Evolutionary conservation across 2,329 filamentous ascomycete species (phyloP), one percentile per base, ranked within the genome.

Genomic region (Phaeosphaeria sp.): DNA sequence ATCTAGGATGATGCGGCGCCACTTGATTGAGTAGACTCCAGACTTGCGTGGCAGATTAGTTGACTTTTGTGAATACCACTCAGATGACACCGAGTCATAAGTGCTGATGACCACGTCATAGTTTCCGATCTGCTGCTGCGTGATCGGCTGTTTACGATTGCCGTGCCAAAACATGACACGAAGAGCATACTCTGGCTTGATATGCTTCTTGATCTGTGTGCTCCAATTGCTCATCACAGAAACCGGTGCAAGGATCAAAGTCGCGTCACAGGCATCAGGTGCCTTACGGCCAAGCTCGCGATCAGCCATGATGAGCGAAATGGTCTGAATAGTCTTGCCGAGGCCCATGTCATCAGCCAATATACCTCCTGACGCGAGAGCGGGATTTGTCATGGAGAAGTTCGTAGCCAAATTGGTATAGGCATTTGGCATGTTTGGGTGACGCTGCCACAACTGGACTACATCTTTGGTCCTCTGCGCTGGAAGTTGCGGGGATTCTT

Each of bases 261-360:
- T 96, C 1, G 88, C 92, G 11, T 64, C 54, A 23, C 65, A 63
- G 13, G 66, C 56, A 52, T 64, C 66, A 46, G 54, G 39, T 3
- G 61, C 60, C 27, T 64, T 52, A 23, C 66, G 64, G 18, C 62
- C 55, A 1, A 76, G 63, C n/a, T 64, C 68, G 49, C 67, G 68
- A 56, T 88, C 85, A 1, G 85, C 80, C 63, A 93, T 78, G 54
- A 97, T 89, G 36, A 96, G 79, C 52, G 91, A 90, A 65, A 97
- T 94, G 48, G 93, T 85, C 72, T 96, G 90, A 9, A 97, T 83
- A 0, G 93, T 97, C 79, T 96, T 96, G 22, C 93, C 93, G 5
- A 97, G 79, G 3, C 93, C 93, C 93, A 97, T 97, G 68, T 97
- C 93, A 73, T 97, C 93, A 1, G 92, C 92, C 9, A 97, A 83